Evolutionary conservation across 2,329 filamentous ascomycete genomes (phyloP), one percentile per base, ranked within the genome.

Genomic region (Cytospora piceicola): DNA sequence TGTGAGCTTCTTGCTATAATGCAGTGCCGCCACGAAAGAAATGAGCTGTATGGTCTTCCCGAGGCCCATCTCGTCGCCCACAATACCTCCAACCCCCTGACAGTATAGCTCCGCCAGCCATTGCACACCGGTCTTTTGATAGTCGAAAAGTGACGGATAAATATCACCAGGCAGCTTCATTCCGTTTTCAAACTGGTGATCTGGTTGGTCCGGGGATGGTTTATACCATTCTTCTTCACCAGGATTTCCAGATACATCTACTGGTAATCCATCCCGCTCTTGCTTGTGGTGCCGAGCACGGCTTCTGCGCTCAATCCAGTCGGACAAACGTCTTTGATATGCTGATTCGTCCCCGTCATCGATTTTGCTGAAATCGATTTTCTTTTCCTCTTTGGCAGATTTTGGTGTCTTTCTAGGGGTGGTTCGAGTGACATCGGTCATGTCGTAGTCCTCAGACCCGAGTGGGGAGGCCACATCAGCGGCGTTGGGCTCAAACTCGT

Each of bases 21-120:
- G 95, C 11, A 99, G 80, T 3, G 93, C 92, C 3, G 95, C 94
- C 58, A 99, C 82, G 72, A 96, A 96, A 0, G 93, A 89, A 59
- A 88, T 88, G 32, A 86, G 73, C 71, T 88, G 86, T 1, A 88
- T 85, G 68, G 62, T 99, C 79, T 99, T 99, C 4, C 95, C 95
- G n/a, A 99, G 80, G 0, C 96, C 95, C 95, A 99, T 99, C 77
- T 99, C 95, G 73, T 99, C 95, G 7, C 94, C 95, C 49, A 99
- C 86, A 62, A 99, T 98, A 3, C 95, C 95, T 29, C 95, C 95
- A 6, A 97, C 93, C 67, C 90, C 87, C 75, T 97, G 93, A 64
- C 89, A 88, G 75, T 96, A 94, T 2, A 99, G 81, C 76, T 99
- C 94, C 75, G 93, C 93, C 8, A 99, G 84, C 95, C 95, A 99